Evolutionary conservation across 75 land plant species (phyloP), one percentile per base, ranked within the genome.

Genomic region (Picea glauca): DNA sequence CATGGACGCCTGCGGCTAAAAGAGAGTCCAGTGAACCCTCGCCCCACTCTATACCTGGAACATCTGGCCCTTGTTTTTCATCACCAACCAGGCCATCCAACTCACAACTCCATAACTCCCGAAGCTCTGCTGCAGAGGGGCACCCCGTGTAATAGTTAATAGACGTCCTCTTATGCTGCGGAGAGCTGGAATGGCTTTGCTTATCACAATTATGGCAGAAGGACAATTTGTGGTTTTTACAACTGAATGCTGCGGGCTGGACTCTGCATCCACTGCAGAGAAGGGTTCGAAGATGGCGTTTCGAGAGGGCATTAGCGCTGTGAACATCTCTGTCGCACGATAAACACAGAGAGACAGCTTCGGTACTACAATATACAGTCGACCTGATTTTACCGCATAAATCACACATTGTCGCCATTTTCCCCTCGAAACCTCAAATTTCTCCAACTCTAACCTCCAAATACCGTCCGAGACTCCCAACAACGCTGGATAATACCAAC

Each of bases 121-220:
- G 85, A 78, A 94, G 91, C 67, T 92, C 91, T 58, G 88, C 82
- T 21, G 94, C 90, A 46, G 98, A 92, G 15, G 98, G 98, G 62
- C 98, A 94, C 3, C 98, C 98, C 26, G 91, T 84, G 59, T 90
- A 94, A 58, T 80, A 87, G 56, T 81, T 84, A 50, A 94, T 80
- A 3, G 83, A 18, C 57, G 83, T 87, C 67, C 86, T 88, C 78
- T 88, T 89, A 78, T 94, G 98, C 43, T 76, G 72, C 31, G 76
- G 58, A 8, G 83, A 87, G 78, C 60, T 76, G 4, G 73, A 82
- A 76, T 87, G 90, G 43, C 86, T 72, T 17, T 84, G 83, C 81
- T 75, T 67, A 57, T 90, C 92, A 67, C 94, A 92, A 59, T 82
- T 90, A 2, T 82, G 83, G 73, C 94, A 92, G 30, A 90, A 83